Conservation (phyloP, 805 yeast genomes). For the Wickerhamomyces xylosicus region DNA sequence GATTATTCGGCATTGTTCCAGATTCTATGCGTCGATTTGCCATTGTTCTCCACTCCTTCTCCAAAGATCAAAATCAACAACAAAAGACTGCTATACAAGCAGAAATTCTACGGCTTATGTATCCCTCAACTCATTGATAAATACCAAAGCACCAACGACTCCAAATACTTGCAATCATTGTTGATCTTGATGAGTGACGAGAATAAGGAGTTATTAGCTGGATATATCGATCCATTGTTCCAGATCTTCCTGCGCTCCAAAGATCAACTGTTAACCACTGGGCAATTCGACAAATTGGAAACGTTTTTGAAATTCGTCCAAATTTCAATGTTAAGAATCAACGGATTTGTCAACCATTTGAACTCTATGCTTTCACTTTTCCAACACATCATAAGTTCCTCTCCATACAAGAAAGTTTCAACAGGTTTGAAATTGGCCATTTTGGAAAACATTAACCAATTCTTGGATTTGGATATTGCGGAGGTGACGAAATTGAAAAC, state of each 20-base stretch:
- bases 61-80: constrained; percentile 38
- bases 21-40: constrained; percentile 57
- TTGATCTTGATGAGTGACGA: background rate
- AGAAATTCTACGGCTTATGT: constrained; percentile 55
- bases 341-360: background rate
- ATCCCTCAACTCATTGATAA: constrained; percentile 45
- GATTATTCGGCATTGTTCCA: constrained; percentile 47
- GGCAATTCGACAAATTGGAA: background rate
- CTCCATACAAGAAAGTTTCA: background rate
- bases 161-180: background rate
- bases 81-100: constrained; percentile 66
- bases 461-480: background rate
- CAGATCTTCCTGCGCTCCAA: background rate
- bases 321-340: background rate
- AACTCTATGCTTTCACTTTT: background rate
- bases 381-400: background rate
- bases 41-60: constrained; percentile 28
- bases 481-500: constrained; percentile 19
- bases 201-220: background rate
- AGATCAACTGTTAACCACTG: background rate
- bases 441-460: background rate
- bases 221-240: background rate
- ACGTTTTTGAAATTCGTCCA: background rate
- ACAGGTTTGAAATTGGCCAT: background rate
- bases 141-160: constrained; percentile 21